Evolutionary conservation across 345 rosid species (phyloP), one percentile per base, ranked within the genome.

Genomic region (Heritiera littoralis): DNA sequence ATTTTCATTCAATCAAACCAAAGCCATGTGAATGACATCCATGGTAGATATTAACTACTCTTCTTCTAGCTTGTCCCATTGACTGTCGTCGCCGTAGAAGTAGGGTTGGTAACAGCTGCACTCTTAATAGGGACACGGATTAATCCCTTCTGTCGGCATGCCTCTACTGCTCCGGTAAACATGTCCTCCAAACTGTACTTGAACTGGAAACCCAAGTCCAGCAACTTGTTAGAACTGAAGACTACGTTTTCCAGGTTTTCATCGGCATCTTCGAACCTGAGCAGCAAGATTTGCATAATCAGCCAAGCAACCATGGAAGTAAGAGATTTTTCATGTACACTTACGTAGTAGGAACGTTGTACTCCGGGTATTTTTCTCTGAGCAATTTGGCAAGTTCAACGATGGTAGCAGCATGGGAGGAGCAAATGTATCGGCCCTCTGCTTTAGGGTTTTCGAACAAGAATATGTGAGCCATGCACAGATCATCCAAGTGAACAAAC

Each of bases 401-500:
- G 81, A 96, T 90, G 64, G 84, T 86, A 6, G 92, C 97, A 17
- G 81, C 85, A 35, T 92, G 85, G 9, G 97, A 86, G 69, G 90
- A 90, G 83, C 98, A 91, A 58, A 96, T 80, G 83, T 94, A 96
- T 6, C 98, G 92, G 46, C 99, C 99, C 75, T 90, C 83, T 2
- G 98, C 94, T 32, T 78, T 66, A 6, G 89, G 92, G 72, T 92
- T 60, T 86, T 96, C 95, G 60, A 60, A 94, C 81, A 92, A 71
- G 84, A 83, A 92, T 70, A 94, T 90, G 77, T 96, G 99, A 38
- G 95, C 78, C 51, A 77, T 88, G 87, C 98, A 91, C n/a, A 94
- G 89, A 77, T 96, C 99, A 74, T 94, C 98, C 82, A 94, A 82
- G 74, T 96, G 98, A 55, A 94, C 93, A 59, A 83, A 96, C 28